Evolutionary conservation across 768 basidiomycete genomes (phyloP).

Genomic region (Coprinopsis cinerea): DNA sequence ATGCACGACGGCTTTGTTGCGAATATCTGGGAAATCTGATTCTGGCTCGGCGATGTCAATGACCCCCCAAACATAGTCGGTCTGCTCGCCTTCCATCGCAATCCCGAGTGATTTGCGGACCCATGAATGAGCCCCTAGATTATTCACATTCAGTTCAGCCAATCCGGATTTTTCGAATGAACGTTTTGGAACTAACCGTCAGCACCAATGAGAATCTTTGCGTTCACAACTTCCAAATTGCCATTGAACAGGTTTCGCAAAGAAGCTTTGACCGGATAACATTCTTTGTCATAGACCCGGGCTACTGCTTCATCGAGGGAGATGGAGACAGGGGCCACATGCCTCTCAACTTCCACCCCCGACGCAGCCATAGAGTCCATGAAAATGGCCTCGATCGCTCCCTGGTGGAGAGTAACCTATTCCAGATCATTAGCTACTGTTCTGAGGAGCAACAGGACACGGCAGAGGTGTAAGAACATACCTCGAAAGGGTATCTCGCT

Average conservation of each 20-base stretch:
- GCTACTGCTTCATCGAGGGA: slow-evolving; percentile 36
- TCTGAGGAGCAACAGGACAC: not conserved
- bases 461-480: slow-evolving; percentile 16
- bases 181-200: slow-evolving; percentile 43
- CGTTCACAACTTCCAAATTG: slow-evolving; percentile 57
- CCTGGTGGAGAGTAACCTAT: slow-evolving; percentile 58
- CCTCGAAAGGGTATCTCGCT: slow-evolving; percentile 71
- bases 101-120: slow-evolving; percentile 64
- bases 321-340: slow-evolving; percentile 43
- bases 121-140: slow-evolving; percentile 74
- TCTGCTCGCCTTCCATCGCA: slow-evolving; percentile 72
- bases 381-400: slow-evolving; percentile 55
- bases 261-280: slow-evolving; percentile 30
- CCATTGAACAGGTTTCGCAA: too few relatives aligned
- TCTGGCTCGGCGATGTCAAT: slow-evolving; percentile 62
- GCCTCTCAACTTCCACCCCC: slow-evolving; percentile 46
- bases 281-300: slow-evolving; percentile 35
- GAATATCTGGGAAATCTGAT: slow-evolving; percentile 77
- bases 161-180: too few relatives aligned
- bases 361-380: slow-evolving; percentile 44
- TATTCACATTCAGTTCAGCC: slow-evolving; percentile 4
- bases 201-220: slow-evolving; percentile 72
- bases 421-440: not conserved
- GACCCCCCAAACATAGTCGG: slow-evolving; percentile 80
- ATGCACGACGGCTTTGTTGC: slow-evolving; percentile 60